Conservation (phyloP, 1,139 yeast species). For the Meyerozyma athensensis region DNA sequence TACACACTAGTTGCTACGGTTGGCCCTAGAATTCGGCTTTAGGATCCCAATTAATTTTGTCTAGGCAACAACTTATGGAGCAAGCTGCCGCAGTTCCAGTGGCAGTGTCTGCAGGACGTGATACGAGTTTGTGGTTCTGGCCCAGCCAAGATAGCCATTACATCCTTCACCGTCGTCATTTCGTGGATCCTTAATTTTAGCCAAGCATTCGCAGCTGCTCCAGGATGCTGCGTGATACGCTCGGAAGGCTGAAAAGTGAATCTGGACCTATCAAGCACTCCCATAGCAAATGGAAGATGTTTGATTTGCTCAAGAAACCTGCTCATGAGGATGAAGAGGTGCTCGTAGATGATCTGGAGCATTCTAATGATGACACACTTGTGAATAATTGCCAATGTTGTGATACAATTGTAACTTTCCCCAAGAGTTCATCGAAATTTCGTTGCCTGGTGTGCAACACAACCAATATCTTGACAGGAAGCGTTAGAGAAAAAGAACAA, state of each 20-base stretch:
- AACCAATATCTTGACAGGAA: conserved; percentile 29
- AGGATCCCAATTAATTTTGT: no score
- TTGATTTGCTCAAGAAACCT: conserved; percentile 18
- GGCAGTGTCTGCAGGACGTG: background rate
- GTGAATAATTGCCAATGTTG: conserved; percentile 50
- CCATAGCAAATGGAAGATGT: conserved; percentile 19
- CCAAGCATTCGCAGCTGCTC: background rate
- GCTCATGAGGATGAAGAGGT: conserved; percentile 5
- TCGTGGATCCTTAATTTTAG: background rate
- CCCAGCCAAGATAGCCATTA: background rate
- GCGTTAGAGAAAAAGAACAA: conserved; percentile 7
- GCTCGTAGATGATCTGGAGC: background rate
- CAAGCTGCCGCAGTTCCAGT: no score
- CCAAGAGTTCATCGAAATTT: conserved; percentile 41
- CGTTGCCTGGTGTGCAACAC: conserved; percentile 57
- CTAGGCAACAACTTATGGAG: no score
- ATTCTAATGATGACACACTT: conserved; percentile 7
- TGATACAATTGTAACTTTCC: conserved; percentile 52
- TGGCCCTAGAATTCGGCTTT: background rate
- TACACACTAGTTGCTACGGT: no score
- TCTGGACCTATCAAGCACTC: background rate
- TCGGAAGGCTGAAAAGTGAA: conserved; percentile 1
- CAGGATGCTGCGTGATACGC: background rate
- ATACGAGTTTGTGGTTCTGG: background rate
- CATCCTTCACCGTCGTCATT: background rate